Base-by-base conservation (phyloP, 2,329 filamentous ascomycete species). In the Colletotrichum sp. region DNA sequence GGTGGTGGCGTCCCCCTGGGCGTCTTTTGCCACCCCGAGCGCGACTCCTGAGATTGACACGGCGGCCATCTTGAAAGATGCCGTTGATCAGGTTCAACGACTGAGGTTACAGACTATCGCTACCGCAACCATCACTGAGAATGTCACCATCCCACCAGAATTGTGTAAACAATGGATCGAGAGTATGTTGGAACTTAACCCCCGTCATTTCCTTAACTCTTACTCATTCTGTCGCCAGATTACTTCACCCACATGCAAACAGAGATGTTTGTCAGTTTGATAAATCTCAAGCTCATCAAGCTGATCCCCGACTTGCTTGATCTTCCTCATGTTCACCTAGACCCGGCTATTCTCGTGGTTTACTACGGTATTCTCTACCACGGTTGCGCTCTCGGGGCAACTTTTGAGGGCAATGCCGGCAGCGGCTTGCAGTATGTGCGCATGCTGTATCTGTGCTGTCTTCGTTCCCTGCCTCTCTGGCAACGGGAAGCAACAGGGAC, bases 291-390 rank as follows among this genome's bases (percentile, higher is more conserved):
- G 28, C 72, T 82, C 12, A 79, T 83, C 22, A 79, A 83, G 52
- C 68, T 82, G 39, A 79, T 83, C 2, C 82, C 82, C 0, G 82
- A 83, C 52, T 77, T 83, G 5, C 77, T 81, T 32, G 79, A 73
- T 8, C 69, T 82, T 8, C 80, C 79, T 3, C 80, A 83, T n/a
- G 78, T 83, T 3, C 80, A 82, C 8, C 60, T 83, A 1, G 82
- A 83, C n/a, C 78, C 81, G 1, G 78, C 79, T 15, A 80, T 83
- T 13, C 74, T 81, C 0, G 79, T 83, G 1, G 81, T 83, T 11
- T 83, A 83, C 70, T 83, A 83, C 34, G 78, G 78, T 22, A 79
- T 83, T 16, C 77, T 83, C 9, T 83, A 80, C 44, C 78, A 82
- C 11, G 82, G 82, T 5, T 71, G 68, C 27, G 25, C 80, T 78